Base-by-base conservation (phyloP, 345 rosid species). In the Geranium brycei region DNA sequence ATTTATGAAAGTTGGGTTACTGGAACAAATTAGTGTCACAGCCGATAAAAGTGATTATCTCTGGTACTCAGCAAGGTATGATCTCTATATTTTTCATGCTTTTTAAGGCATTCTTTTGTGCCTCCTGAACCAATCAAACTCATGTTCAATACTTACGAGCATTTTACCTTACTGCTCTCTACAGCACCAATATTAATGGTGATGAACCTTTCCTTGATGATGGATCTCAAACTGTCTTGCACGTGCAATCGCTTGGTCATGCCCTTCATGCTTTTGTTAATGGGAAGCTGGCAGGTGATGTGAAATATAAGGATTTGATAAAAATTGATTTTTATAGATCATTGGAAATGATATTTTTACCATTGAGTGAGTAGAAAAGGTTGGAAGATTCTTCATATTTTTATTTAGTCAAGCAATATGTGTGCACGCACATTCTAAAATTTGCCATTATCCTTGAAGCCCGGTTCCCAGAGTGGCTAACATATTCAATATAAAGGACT, bases 21-120 rank as follows among this genome's bases (percentile, higher is more conserved):
- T 86, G 67, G 98, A 92, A 75, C 95, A 92, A 77, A 84, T 92
- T 69, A 82, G 85, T 75, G 87, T 95, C 18, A 87, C 96, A 61
- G 86, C 93, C 63, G 96, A 92, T 72, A 66, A 74, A 74, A 92
- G 89, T 35, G 96, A 92, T 65, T 92, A 84, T 83, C 71, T 92
- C 66, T 92, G 98, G 98, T 92, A 92, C 75, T 89, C 96, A 4
- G 68, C 80, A 68, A 86, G 95, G 98, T 92, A 79, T 58, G 14
- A 19, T 23, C 28, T 15, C 31, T 4, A 8, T 19, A 12, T 31
- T 16, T 15, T 41, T n/a, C 41, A 55, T 68, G 58, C 68, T 65
- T 65, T 23, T 28, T 3, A 4, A 38, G 23, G 55, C 35, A 60
- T 5, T 62, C 17, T 13, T 51, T 70, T 31, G 55, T 62, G 53